Base-by-base conservation (phyloP, 1,284 basidiomycete species). In the Apiotrichum porosum region DNA sequence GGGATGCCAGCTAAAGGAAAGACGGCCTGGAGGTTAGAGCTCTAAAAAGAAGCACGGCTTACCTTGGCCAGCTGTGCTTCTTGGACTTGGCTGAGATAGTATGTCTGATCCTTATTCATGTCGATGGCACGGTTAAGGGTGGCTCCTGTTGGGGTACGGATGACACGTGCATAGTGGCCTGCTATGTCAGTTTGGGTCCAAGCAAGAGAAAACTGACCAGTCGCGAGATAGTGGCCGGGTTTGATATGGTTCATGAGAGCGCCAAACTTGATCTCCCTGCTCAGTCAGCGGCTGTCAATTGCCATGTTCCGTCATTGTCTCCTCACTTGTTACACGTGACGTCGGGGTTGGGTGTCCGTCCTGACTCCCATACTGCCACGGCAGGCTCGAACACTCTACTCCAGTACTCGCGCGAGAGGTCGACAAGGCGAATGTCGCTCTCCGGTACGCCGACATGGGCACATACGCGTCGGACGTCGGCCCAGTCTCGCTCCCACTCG, bases 401-500 rank as follows among this genome's bases (percentile, higher is more conserved):
- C 91, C 92, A 95, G 64, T 94, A 95, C 69, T 92, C 83, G 44
- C 78, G 79, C 2, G 85, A 85, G 17, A 94, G 76, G 66, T 95
- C 91, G 37, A 92, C 76, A 82, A 69, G 43, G 15, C 42, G 35
- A 9, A 91, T 78, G 57, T 77, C 69, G 55, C 79, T 83, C 26
- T 80, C 82, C 33, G 88, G 81, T 43, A 68, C 51, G 76, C 86
- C 45, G 82, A 77, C 58, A 78, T 79, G 49, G 69, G 44, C 77
- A 65, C 89, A 92, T 9, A 95, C 87, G 9, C 76, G 74, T 60
- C 84, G 83, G 1, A 97, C 93, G 63, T 94, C 88, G 47, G 86
- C 80, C 88, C 88, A 97, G 62, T 97, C 93, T 47, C 83, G 84
- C 71, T 97, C 86, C 94, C 94, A 97, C 63, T 89, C 85, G 66